Conservation (phyloP, 345 rosid species). For the Camelina hispida region DNA sequence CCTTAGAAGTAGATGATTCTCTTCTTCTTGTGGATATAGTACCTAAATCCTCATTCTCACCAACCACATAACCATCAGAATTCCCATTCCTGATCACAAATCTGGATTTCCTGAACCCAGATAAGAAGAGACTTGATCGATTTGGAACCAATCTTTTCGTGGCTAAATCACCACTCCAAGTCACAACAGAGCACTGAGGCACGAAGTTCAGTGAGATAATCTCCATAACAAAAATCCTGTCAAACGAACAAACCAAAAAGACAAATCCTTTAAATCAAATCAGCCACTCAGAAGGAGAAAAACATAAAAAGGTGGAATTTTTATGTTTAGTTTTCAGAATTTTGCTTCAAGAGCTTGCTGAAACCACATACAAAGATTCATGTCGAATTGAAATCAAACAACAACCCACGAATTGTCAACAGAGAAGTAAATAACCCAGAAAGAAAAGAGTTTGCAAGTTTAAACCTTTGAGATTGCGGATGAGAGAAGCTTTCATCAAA, state of each 20-base stretch:
- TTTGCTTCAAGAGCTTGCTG: not conserved
- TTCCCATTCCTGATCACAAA: constrained; percentile 52
- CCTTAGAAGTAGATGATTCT: constrained; percentile 48
- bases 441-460: not conserved
- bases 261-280: not conserved
- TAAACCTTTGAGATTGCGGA: constrained; percentile 34
- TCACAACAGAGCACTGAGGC: constrained; percentile 43
- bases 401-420: constrained; percentile 19
- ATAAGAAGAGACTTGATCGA: constrained; percentile 38
- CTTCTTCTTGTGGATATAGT: constrained; percentile 44
- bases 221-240: constrained; percentile 66
- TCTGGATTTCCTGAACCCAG: constrained; percentile 34
- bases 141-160: constrained; percentile 39
- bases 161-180: constrained; percentile 43
- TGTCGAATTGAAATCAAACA: not conserved
- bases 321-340: not conserved
- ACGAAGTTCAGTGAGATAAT: constrained; percentile 55
- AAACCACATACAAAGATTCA: too few species aligned
- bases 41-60: constrained; percentile 54
- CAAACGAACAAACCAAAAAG: constrained; percentile 28
- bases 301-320: not conserved
- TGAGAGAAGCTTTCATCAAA: constrained; percentile 33
- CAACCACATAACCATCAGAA: constrained; percentile 59
- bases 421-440: not conserved
- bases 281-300: not conserved